Base-by-base conservation (phyloP, 352 stramenopile species). In the Pythium aphanidermatum region DNA sequence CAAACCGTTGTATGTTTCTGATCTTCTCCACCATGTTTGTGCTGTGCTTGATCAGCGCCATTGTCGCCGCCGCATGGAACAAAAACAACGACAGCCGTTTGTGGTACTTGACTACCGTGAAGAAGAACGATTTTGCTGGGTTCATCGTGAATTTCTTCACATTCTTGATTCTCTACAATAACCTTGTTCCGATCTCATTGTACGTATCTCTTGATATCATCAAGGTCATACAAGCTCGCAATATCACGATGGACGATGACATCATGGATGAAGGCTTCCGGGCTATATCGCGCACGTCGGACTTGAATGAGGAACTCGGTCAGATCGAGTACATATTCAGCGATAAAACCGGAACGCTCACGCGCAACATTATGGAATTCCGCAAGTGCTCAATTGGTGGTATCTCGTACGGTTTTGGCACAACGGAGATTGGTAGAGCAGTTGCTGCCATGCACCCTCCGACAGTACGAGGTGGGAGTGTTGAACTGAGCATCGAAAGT, bases 261-360 rank as follows among this genome's bases (percentile, higher is more conserved):
- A 98, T 98, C 78, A 60, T 68, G 24, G 74, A 79, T 31, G 84
- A 80, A 25, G 75, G 95, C 34, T 84, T 64, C 2, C 67, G 68
- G 5, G 77, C 84, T 8, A 60, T 86, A n/a, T 84, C 79, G 3
- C 67, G 88, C 5, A 95, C 76, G 2, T 91, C 82, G 16, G 84
- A 93, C 29, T 69, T 98, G n/a, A 95, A 95, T 38, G 87, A 95
- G 33, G 85, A 98, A 39, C 66, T 98, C 14, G 96, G 94, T 0
- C 84, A 98, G 72, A 80, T 99, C 31, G 74, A 96, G 50, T 98
- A 99, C 58, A 90, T 99, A n/a, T 99, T 99, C 65, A 97, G 80
- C 23, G 96, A 99, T 65, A 99, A 99, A 60, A 99, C 96, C 2
- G 96, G 96, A 12, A 99, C 96, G 25, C 73, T 99, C 17, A 99